phyloP scores from a whole-genome alignment of 352 stramenopile genomes.

The Phytopythium litorale region DNA sequence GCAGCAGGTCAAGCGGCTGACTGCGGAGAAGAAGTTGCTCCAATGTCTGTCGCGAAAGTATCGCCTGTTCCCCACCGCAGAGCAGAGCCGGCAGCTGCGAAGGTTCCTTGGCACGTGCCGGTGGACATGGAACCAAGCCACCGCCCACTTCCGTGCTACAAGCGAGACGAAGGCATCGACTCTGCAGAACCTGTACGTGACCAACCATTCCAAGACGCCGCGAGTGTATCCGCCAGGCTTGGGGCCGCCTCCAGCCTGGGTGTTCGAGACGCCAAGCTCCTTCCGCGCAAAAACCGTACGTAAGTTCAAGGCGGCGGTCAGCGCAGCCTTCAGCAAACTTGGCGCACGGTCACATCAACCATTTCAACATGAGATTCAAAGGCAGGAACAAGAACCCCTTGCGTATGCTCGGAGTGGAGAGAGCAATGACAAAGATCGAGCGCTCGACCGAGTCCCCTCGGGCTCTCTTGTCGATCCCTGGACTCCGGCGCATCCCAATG shows the following conservation, averaged over 20 bases:
- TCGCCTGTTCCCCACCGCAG: neutral
- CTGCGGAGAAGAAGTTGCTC: neutral
- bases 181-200: neutral
- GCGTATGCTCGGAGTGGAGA: neutral
- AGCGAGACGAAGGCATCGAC: neutral
- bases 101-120: neutral
- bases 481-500: neutral
- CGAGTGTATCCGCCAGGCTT: neutral
- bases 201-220: neutral
- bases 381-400: slow-evolving; percentile 3
- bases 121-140: slow-evolving; percentile 2
- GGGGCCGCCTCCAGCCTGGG: neutral
- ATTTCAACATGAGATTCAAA: neutral
- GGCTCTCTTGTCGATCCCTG: neutral
- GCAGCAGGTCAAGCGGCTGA: neutral
- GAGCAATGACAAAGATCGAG: neutral
- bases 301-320: neutral
- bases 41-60: neutral
- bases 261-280: neutral
- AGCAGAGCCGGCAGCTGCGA: neutral
- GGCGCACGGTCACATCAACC: neutral
- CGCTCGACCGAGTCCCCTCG: too few species aligned
- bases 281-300: neutral
- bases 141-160: neutral
- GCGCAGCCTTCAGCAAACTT: neutral